Percentiles rank a stretch among this genome's conserved stretches.
phyloP scores from a whole-genome alignment of 345 rosid species.

The Salix caprea region DNA sequence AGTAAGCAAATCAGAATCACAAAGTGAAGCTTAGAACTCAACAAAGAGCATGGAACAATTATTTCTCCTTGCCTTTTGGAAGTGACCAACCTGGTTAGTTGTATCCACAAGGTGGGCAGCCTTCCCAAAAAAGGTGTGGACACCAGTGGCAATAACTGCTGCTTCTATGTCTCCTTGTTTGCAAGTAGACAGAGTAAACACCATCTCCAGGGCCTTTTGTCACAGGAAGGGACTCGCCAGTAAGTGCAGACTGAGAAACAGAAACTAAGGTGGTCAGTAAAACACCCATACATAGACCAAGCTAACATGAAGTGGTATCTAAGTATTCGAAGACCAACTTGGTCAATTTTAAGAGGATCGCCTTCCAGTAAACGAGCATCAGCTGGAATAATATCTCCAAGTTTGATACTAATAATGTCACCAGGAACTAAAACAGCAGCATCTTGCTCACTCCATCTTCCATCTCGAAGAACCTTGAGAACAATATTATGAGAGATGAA shows the following conservation, averaged over 20 bases:
- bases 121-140: conserved; percentile 95
- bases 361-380: conserved; percentile 97
- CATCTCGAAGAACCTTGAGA: conserved; percentile 89
- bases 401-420: conserved; percentile 81
- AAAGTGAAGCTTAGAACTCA: neutral
- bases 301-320: conserved; percentile 1
- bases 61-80: conserved; percentile 66
- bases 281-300: conserved; percentile 7
- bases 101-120: conserved; percentile 98
- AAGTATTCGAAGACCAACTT: conserved; percentile 41
- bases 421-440: conserved; percentile 91
- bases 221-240: conserved; percentile 97
- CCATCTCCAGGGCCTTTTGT: conserved; percentile 98
- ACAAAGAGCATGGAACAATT: neutral
- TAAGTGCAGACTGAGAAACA: conserved; percentile 79
- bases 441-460: conserved; percentile 92
- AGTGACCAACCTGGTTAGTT: conserved; percentile 99
- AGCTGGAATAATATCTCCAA: conserved; percentile 95
- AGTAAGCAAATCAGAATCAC: conserved; percentile 2
- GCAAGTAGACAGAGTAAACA: conserved; percentile 93
- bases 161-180: conserved; percentile 99
- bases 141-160: conserved; percentile 93
- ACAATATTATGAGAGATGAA: neutral
- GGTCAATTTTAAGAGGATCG: conserved; percentile 92
- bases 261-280: conserved; percentile 7